Conservation (phyloP, 495 filamentous ascomycete species). For the Immersiella caudata region DNA sequence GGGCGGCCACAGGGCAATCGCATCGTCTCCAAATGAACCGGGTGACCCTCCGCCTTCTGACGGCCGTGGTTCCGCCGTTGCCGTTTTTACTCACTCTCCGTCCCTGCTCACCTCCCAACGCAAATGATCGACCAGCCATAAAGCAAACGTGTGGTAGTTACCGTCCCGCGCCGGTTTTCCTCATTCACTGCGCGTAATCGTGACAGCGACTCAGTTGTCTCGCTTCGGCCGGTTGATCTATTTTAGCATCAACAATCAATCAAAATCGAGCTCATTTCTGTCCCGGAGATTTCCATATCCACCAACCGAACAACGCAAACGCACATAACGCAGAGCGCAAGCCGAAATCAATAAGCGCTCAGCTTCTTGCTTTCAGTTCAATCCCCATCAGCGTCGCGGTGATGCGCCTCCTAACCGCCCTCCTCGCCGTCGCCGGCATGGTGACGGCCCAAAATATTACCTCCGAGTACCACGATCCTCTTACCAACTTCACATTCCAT, state of each 20-base stretch:
- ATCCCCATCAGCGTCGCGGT: background rate
- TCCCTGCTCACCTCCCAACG: background rate
- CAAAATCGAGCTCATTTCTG: background rate
- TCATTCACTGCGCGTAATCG: background rate
- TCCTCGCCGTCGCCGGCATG: background rate
- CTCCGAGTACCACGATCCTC: background rate
- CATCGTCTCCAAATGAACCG: background rate
- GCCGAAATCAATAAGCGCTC: background rate
- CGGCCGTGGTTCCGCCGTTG: background rate
- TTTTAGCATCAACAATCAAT: background rate
- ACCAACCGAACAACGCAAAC: background rate
- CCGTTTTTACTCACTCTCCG: background rate
- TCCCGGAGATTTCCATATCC: background rate
- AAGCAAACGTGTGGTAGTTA: background rate
- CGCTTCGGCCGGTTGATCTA: conserved; percentile 1
- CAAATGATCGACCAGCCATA: background rate
- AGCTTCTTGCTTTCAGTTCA: background rate
- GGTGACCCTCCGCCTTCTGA: background rate
- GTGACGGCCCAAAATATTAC: background rate
- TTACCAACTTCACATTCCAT: background rate
- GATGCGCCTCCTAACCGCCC: background rate
- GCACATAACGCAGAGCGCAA: background rate
- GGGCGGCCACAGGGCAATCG: background rate
- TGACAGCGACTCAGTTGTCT: background rate
- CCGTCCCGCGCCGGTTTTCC: background rate